Conservation (phyloP, 305 asterid species). For the Fraxinus dipetala region DNA sequence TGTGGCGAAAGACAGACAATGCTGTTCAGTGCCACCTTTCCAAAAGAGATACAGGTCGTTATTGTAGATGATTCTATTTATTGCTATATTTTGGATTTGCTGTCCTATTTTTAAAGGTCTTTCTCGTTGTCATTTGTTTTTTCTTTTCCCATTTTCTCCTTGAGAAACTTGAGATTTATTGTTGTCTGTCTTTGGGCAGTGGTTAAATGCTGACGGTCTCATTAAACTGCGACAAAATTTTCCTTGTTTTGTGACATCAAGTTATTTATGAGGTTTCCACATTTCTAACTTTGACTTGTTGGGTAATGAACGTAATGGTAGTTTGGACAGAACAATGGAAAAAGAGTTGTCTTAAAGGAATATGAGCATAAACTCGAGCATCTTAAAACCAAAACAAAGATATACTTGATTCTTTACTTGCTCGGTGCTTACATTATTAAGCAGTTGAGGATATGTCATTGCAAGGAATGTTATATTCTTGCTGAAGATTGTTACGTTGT, state of each 20-base stretch:
- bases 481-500: conserved; percentile 1
- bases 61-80: conserved; percentile 10
- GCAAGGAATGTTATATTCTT: background rate
- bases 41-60: conserved; percentile 76
- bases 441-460: background rate
- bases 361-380: background rate
- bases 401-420: background rate
- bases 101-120: background rate
- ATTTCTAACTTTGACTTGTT: conserved; percentile 1
- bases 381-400: background rate
- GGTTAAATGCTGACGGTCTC: background rate
- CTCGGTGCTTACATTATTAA: background rate
- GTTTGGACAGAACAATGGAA: background rate
- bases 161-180: background rate
- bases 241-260: background rate
- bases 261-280: background rate
- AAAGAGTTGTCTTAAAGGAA: background rate
- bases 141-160: background rate
- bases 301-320: background rate
- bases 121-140: background rate
- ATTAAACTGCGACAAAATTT: background rate
- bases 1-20: conserved; percentile 80
- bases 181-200: conserved; percentile 12
- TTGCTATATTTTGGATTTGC: conserved; percentile 3
- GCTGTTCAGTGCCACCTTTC: conserved; percentile 92